Conservation (phyloP, 2,329 filamentous ascomycete genomes). For the Fusarium nelsonii region DNA sequence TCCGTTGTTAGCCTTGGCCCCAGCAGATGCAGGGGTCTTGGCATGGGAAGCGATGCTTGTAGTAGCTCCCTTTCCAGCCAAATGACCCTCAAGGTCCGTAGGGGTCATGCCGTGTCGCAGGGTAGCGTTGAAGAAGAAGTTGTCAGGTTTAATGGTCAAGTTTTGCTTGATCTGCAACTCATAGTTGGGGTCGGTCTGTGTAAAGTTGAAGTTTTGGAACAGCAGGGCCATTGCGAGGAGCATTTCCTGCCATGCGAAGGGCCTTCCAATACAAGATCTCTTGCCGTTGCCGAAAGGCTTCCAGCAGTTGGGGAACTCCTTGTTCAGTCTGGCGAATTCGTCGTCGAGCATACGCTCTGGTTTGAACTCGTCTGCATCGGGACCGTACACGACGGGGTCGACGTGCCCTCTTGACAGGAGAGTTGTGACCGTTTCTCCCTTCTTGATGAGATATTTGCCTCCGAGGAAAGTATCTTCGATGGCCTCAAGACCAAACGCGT, state of each 20-base stretch:
- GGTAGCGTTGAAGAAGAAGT: slow-evolving; percentile 71
- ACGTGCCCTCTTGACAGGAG: slow-evolving; percentile 68
- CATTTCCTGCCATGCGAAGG: slow-evolving; percentile 81
- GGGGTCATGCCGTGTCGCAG: slow-evolving; percentile 63
- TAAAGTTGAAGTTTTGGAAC: slow-evolving; percentile 79
- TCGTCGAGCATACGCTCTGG: slow-evolving; percentile 81
- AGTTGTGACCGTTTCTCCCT: slow-evolving; percentile 62
- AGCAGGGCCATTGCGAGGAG: slow-evolving; percentile 71
- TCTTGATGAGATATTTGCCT: slow-evolving; percentile 71
- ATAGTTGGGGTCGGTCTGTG: slow-evolving; percentile 69
- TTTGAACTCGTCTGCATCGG: slow-evolving; percentile 73
- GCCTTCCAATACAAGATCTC: slow-evolving; percentile 77
- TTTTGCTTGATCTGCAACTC: slow-evolving; percentile 66
- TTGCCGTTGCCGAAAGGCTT: slow-evolving; percentile 82
- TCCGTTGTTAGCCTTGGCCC: slow-evolving; percentile 29
- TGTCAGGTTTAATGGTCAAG: slow-evolving; percentile 72
- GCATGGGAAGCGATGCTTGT: slow-evolving; percentile 16
- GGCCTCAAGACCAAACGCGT: slow-evolving; percentile 67
- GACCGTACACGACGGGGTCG: slow-evolving; percentile 74
- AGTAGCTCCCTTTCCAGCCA: slow-evolving; percentile 48
- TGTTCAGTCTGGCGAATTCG: slow-evolving; percentile 70
- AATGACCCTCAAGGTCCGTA: slow-evolving; percentile 60
- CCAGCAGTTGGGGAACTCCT: slow-evolving; percentile 72
- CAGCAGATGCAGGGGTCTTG: slow-evolving; percentile 19
- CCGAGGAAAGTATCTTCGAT: slow-evolving; percentile 66